Evolutionary conservation across 2,329 filamentous ascomycete genomes (phyloP).

Genomic region (Phyllosticta citrichinensis): DNA sequence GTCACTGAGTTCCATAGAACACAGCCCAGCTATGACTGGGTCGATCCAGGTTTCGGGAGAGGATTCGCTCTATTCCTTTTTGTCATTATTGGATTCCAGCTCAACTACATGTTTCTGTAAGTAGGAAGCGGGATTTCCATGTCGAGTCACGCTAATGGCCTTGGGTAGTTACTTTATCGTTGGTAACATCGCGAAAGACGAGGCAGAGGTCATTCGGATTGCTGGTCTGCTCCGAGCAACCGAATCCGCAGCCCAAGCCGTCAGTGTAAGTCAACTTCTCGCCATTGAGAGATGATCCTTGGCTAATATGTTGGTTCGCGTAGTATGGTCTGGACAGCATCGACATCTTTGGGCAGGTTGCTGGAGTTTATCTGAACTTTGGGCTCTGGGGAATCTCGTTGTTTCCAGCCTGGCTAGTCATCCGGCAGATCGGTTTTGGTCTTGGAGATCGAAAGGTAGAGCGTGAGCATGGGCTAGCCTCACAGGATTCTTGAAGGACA

Average conservation of each 20-base stretch:
- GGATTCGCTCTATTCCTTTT: constrained; percentile 60
- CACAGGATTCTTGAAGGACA: background rate
- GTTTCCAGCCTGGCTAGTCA: constrained; percentile 56
- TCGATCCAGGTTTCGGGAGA: constrained; percentile 50
- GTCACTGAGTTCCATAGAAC: constrained; percentile 50
- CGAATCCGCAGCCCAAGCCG: constrained; percentile 62
- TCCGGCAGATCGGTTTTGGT: constrained; percentile 29
- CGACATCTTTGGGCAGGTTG: constrained; percentile 52
- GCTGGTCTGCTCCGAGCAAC: constrained; percentile 58
- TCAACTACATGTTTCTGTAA: constrained; percentile 63
- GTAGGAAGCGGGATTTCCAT: background rate
- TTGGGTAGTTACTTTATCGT: constrained; percentile 54
- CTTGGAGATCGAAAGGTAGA: constrained; percentile 7
- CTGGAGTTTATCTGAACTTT: constrained; percentile 62
- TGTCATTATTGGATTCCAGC: constrained; percentile 56
- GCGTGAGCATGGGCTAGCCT: background rate
- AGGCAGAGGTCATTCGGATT: constrained; percentile 57
- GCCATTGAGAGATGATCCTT: background rate
- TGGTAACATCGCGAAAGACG: constrained; percentile 50
- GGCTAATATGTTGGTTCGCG: background rate
- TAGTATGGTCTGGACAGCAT: constrained; percentile 55
- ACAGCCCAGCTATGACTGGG: constrained; percentile 57
- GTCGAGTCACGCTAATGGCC: background rate
- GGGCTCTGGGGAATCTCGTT: constrained; percentile 56
- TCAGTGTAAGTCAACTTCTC: constrained; percentile 34